Evolutionary conservation across 176 grass and related monocot species (phyloP).

Genomic region (Alloteropsis semialata): DNA sequence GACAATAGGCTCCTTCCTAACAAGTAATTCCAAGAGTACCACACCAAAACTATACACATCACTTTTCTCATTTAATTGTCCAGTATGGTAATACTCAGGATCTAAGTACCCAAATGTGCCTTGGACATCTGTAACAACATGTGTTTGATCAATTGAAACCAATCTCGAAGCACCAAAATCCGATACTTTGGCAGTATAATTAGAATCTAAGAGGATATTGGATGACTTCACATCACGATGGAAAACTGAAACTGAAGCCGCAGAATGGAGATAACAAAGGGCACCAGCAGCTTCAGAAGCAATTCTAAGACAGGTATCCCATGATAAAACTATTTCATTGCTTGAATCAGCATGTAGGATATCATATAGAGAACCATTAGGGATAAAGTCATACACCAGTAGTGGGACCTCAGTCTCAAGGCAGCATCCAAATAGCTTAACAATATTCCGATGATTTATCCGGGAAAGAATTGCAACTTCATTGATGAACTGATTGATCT

Average conservation of each 20-base stretch:
- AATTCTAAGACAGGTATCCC: background rate
- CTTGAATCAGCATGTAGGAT: background rate
- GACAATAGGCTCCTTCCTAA: background rate
- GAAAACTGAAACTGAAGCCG: background rate
- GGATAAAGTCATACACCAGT: background rate
- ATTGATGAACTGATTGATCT: background rate
- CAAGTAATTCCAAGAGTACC: background rate
- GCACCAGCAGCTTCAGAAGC: background rate
- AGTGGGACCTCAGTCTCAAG: background rate
- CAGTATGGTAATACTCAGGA: background rate
- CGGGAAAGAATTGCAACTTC: background rate
- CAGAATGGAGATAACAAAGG: background rate
- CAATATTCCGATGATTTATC: background rate
- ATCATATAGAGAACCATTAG: background rate
- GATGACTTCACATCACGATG: background rate
- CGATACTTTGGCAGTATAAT: background rate
- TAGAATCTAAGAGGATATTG: background rate
- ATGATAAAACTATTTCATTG: background rate
- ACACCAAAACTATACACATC: background rate
- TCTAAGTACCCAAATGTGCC: background rate
- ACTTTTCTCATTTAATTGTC: background rate
- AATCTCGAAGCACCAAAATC: background rate
- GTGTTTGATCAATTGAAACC: background rate
- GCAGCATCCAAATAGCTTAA: background rate
- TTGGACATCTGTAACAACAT: background rate